These are phyloP conservation scores for Chrysopogon serrulatus DNA, from an alignment of 176 grass and related monocot species.

Conservation along the genomic window DNA sequence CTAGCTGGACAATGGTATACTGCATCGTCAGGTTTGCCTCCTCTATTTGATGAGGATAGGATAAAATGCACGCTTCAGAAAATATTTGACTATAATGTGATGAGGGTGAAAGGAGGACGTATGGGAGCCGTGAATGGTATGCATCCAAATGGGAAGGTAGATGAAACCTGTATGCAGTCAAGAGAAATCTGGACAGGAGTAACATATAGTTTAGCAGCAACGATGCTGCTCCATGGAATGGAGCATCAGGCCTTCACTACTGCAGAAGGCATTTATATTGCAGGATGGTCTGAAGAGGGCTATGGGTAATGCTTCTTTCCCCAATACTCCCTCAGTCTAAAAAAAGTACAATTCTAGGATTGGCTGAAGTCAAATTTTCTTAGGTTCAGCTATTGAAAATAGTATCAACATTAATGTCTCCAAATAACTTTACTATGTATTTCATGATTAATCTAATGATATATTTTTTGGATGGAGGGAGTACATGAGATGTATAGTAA, in stretches of 20 bases:
- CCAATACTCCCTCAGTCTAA: neutral
- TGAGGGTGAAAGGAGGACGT: slow-evolving; percentile 93
- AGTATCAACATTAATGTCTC: neutral
- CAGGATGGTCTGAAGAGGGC: slow-evolving; percentile 90
- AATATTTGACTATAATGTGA: slow-evolving; percentile 96
- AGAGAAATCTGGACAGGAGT: slow-evolving; percentile 99
- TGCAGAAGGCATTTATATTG: slow-evolving; percentile 80
- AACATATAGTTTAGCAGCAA: slow-evolving; percentile 82
- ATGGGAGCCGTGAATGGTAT: slow-evolving; percentile 93
- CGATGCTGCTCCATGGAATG: slow-evolving; percentile 93
- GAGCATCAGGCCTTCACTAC: slow-evolving; percentile 87
- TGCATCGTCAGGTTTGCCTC: slow-evolving; percentile 70
- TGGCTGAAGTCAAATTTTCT: neutral
- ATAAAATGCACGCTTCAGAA: slow-evolving; percentile 83
- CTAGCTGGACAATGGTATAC: slow-evolving; percentile 93
- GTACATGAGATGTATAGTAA: neutral
- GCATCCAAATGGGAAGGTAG: slow-evolving; percentile 89
- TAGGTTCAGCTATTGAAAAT: neutral
- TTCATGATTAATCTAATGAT: neutral
- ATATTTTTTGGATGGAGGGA: neutral
- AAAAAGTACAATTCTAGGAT: neutral
- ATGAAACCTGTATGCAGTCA: slow-evolving; percentile 94
- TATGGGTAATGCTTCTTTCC: slow-evolving; percentile 67
- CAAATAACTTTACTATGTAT: neutral
- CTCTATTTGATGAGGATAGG: slow-evolving; percentile 71